These are phyloP conservation scores for Citrullus amarus DNA, from an alignment of 306 rosid genomes.

Conservation along the genomic window DNA sequence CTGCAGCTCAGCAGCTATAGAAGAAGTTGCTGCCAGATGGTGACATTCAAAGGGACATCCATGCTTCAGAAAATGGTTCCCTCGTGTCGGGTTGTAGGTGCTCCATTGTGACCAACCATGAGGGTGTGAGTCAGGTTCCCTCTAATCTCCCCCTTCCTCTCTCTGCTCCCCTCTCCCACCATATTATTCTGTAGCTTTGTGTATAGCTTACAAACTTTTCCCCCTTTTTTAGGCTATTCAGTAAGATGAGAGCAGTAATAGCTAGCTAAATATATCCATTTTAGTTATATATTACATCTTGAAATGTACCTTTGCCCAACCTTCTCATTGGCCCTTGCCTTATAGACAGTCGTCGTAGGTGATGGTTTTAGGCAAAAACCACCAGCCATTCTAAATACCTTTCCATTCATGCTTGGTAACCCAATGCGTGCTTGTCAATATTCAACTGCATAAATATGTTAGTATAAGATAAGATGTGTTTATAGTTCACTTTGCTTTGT, in stretches of 20 bases:
- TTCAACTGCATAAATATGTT: neutral
- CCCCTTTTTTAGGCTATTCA: neutral
- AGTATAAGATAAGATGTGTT: neutral
- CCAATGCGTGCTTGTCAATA: neutral
- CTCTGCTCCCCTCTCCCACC: neutral
- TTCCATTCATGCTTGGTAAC: neutral
- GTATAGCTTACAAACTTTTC: neutral
- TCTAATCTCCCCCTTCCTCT: neutral
- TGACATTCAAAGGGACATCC: constrained; percentile 80
- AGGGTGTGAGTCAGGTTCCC: neutral
- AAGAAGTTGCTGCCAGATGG: constrained; percentile 59
- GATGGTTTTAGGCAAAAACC: neutral
- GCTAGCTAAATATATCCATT: neutral
- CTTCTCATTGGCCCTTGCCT: neutral
- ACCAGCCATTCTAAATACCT: neutral
- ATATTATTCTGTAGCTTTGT: neutral
- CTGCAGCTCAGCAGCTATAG: constrained; percentile 71
- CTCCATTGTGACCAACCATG: constrained; percentile 14
- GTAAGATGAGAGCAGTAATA: neutral
- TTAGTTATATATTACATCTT: constrained; percentile 13
- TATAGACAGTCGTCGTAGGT: constrained; percentile 10
- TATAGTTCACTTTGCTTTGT: neutral
- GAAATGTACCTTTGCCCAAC: constrained; percentile 21
- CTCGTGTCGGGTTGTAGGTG: constrained; percentile 34
- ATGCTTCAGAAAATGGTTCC: constrained; percentile 79